phyloP scores from a whole-genome alignment of 108 stramenopile species.

The Cyclotella cryptica region DNA sequence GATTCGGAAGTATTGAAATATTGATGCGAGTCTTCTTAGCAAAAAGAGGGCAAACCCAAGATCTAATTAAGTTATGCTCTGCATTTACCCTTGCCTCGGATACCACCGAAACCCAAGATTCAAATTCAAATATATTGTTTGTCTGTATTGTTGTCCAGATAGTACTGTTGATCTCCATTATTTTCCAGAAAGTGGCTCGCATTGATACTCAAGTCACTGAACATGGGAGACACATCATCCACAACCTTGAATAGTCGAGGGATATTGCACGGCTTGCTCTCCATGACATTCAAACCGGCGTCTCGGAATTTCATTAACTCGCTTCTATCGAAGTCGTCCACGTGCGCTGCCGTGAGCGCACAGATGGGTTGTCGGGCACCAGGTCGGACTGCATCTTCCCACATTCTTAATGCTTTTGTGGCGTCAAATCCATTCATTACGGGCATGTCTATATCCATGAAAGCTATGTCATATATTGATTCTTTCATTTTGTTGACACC shows the following conservation, averaged over 20 bases:
- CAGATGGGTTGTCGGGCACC: constrained; percentile 92
- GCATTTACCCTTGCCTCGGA: no score
- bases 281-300: constrained; percentile 91
- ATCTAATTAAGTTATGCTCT: no score
- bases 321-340: constrained; percentile 86
- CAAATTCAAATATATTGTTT: background rate
- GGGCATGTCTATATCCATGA: constrained; percentile 97
- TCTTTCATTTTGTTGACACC: constrained; percentile 89
- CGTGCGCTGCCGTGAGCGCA: constrained; percentile 86
- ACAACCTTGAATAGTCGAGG: constrained; percentile 91
- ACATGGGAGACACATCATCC: constrained; percentile 93
- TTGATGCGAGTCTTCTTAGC: no score
- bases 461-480: constrained; percentile 92
- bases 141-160: background rate
- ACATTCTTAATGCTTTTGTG: constrained; percentile 81
- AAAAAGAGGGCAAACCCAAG: no score
- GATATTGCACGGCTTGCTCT: constrained; percentile 91
- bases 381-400: constrained; percentile 86
- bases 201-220: constrained; percentile 87
- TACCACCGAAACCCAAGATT: no score
- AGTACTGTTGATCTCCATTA: constrained; percentile 2
- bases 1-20: no score
- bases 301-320: constrained; percentile 92
- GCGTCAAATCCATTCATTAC: constrained; percentile 95
- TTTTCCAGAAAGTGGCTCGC: constrained; percentile 48